These are phyloP conservation scores for Linnemannia hyalina DNA, from an alignment of 192 early-diverging fungal genomes.

Conservation along the genomic window DNA sequence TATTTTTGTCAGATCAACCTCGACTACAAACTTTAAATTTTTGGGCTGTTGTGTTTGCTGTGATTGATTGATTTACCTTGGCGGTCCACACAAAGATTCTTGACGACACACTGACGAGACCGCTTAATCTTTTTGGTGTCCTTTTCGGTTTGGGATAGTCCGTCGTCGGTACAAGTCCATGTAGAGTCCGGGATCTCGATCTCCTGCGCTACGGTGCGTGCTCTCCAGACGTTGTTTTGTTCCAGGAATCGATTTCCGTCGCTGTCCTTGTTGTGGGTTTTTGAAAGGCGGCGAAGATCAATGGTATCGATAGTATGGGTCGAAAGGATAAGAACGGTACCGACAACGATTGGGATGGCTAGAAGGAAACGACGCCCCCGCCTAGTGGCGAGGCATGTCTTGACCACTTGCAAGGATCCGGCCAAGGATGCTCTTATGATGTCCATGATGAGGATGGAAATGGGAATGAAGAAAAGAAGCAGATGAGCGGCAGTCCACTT, in stretches of 20 bases:
- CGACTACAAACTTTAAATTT: too few relatives aligned
- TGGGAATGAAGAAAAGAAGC: background rate
- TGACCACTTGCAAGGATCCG: background rate
- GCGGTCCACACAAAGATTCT: slow-evolving; percentile 10
- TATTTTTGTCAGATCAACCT: background rate
- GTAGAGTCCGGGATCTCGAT: slow-evolving; percentile 4
- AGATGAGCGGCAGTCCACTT: too few relatives aligned
- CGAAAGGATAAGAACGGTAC: background rate
- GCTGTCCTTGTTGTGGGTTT: too few relatives aligned
- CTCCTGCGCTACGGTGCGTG: background rate
- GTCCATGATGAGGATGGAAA: background rate
- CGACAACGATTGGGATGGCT: background rate
- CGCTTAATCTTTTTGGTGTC: background rate
- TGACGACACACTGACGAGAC: slow-evolving; percentile 5
- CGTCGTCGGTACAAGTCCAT: slow-evolving; percentile 19
- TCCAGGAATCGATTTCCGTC: too few relatives aligned
- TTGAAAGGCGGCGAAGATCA: background rate
- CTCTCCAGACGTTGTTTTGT: background rate
- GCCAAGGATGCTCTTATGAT: background rate
- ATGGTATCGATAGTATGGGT: background rate
- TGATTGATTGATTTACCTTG: background rate
- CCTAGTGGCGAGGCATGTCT: background rate
- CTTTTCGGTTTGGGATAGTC: background rate
- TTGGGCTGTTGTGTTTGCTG: too few relatives aligned
- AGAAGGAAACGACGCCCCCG: background rate